Evolutionary conservation across 805 yeast species (phyloP).

Genomic region (Metschnikowia reukaufii): DNA sequence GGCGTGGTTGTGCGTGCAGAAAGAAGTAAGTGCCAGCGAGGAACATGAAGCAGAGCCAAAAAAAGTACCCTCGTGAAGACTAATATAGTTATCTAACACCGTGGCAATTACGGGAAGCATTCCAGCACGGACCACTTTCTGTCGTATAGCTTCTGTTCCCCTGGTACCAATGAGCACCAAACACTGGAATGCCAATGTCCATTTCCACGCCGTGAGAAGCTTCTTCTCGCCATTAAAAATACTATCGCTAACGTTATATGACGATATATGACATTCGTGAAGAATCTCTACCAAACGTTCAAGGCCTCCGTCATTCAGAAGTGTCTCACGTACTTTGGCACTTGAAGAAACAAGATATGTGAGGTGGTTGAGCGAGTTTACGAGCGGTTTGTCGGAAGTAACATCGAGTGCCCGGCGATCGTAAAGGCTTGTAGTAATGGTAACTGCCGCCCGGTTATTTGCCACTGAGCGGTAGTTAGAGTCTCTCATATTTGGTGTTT

Average conservation of each 20-base stretch:
- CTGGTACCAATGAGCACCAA: conserved; percentile 87
- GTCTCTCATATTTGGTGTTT: conserved; percentile 56
- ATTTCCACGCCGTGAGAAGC: conserved; percentile 87
- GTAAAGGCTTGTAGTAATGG: conserved; percentile 83
- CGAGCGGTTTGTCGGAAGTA: conserved; percentile 84
- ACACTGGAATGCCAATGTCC: conserved; percentile 95
- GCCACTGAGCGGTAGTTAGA: conserved; percentile 78
- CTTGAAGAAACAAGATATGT: conserved; percentile 84
- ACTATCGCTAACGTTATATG: conserved; percentile 30
- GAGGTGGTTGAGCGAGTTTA: conserved; percentile 86
- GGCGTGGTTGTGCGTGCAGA: conserved; percentile 1
- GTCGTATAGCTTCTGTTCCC: conserved; percentile 83
- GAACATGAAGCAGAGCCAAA: conserved; percentile 13
- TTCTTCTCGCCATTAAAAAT: conserved; percentile 40
- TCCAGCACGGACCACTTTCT: conserved; percentile 88
- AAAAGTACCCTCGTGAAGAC: conserved; percentile 41
- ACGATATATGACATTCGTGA: conserved; percentile 65
- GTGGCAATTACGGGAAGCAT: conserved; percentile 89
- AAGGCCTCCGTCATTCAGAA: conserved; percentile 87
- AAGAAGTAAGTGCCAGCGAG: conserved; percentile 8
- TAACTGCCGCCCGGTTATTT: conserved; percentile 86
- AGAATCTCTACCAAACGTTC: conserved; percentile 84
- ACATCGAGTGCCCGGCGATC: conserved; percentile 92
- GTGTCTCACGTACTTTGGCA: conserved; percentile 86
- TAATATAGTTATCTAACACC: conserved; percentile 80